Evolutionary conservation across 305 asterid genomes (phyloP).

Genomic region (Withania somnifera): DNA sequence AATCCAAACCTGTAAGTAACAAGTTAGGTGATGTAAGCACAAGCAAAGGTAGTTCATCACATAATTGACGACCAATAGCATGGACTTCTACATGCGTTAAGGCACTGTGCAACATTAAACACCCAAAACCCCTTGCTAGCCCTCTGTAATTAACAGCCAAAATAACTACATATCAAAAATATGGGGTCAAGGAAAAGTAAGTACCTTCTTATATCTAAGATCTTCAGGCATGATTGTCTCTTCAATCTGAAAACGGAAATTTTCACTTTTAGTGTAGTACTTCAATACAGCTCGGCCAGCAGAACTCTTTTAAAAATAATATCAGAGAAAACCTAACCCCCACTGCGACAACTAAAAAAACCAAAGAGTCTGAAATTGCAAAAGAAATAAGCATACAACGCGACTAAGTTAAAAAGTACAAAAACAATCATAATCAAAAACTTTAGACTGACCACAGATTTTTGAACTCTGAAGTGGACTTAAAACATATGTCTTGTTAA

Average conservation of each 20-base stretch:
- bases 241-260: conserved; percentile 41
- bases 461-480: neutral
- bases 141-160: neutral
- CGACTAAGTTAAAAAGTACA: neutral
- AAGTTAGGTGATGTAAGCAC: neutral
- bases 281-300: neutral
- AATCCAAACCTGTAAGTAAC: conserved; percentile 66
- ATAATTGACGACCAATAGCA: neutral
- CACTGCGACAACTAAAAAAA: neutral
- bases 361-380: neutral
- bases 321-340: neutral
- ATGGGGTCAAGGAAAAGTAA: neutral
- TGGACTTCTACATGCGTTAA: neutral
- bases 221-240: conserved; percentile 84
- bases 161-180: neutral
- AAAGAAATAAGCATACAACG: neutral
- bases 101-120: neutral
- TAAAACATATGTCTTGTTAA: neutral
- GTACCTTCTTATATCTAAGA: conserved; percentile 76
- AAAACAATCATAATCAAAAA: neutral
- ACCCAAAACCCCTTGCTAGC: neutral
- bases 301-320: neutral
- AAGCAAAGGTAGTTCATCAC: neutral
- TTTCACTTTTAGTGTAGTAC: neutral
- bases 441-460: neutral